Evolutionary conservation across 768 basidiomycete species (phyloP), one percentile per base, ranked within the genome.

Genomic region (Pleurotus pulmonarius): DNA sequence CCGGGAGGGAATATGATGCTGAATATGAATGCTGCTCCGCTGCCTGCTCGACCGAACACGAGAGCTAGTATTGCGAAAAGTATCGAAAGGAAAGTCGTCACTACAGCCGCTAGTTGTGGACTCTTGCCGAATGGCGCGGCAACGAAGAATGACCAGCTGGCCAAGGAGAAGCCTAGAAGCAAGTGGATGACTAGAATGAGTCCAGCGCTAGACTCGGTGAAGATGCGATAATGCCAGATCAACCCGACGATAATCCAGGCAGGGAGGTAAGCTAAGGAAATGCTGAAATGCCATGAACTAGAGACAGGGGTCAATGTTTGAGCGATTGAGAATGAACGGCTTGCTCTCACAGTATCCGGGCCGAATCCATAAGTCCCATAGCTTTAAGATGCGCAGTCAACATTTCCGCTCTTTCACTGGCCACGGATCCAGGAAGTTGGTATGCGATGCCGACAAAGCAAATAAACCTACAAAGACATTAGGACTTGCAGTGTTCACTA

Each of bases 321-420:
- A 34, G 29, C 29, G 29, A 2, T 9, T 34, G 29, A 11, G 11
- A 34, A 34, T 34, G 9, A 34, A 34, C 11, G 9, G 29, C 8
- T 34, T 8, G 38, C 43, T n/a, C 8, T 64, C 63, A 83, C 80
- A 83, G 58, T 47, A 88, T 80, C 38, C 88, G 77, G 11, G 89
- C 87, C 0, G 82, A 82, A 62, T 90, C 88, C 5, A 80, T 68
- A 12, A 91, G 75, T 6, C 90, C 90, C 90, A 92, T 92, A 2
- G 82, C 88, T 64, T 86, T 86, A 77, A 92, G 82, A 64, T 92
- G 88, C 6, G 81, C 71, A 0, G 90, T 90, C 29, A 92, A 66
- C 13, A 80, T 69, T 53, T 73, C 77, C 0, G 89, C 84, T 41
- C 88, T 76, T 66, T 92, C 90, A 4, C 75, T 77, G 11, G 84